These are phyloP conservation scores for Ensete ventricosum DNA, from an alignment of 176 grass and related monocot genomes.

Conservation along the genomic window DNA sequence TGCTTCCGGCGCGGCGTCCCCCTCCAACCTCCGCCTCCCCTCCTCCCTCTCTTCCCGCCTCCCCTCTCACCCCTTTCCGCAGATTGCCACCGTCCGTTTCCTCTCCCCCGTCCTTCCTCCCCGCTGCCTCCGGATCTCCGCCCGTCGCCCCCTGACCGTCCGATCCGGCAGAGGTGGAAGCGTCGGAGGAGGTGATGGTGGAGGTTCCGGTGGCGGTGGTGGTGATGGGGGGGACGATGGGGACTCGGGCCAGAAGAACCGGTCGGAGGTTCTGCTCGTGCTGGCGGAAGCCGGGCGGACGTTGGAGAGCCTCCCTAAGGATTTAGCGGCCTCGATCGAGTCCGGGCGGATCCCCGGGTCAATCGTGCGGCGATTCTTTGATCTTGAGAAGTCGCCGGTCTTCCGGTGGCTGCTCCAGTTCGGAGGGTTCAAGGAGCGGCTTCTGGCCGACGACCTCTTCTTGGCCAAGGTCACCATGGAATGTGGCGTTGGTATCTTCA, in stretches of 20 bases:
- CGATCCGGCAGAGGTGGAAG: conserved; percentile 27
- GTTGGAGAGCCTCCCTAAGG: conserved; percentile 70
- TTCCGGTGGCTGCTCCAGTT: conserved; percentile 84
- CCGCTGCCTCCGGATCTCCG: conserved; percentile 16
- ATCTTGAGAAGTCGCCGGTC: conserved; percentile 57
- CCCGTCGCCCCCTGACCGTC: conserved; percentile 17
- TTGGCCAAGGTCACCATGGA: conserved; percentile 86
- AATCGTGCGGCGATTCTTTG: conserved; percentile 60
- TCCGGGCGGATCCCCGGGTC: conserved; percentile 50
- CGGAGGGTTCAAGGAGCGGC: conserved; percentile 90
- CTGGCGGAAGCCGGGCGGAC: conserved; percentile 60
- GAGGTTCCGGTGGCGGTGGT: neutral
- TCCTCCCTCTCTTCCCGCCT: conserved; percentile 6
- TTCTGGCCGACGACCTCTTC: conserved; percentile 97
- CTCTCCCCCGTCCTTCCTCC: conserved; percentile 18
- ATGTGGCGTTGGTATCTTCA: conserved; percentile 93
- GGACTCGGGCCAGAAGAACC: conserved; percentile 29
- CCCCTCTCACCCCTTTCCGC: conserved; percentile 1
- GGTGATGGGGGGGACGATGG: conserved; percentile 20
- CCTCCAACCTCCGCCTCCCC: conserved; percentile 15
- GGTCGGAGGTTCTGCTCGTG: conserved; percentile 54
- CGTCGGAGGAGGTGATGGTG: neutral
- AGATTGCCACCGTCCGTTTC: conserved; percentile 22
- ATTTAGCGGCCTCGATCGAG: conserved; percentile 68
- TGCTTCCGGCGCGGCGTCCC: neutral